Evolutionary conservation across 805 yeast species (phyloP).

Genomic region (Candida xyloterini): DNA sequence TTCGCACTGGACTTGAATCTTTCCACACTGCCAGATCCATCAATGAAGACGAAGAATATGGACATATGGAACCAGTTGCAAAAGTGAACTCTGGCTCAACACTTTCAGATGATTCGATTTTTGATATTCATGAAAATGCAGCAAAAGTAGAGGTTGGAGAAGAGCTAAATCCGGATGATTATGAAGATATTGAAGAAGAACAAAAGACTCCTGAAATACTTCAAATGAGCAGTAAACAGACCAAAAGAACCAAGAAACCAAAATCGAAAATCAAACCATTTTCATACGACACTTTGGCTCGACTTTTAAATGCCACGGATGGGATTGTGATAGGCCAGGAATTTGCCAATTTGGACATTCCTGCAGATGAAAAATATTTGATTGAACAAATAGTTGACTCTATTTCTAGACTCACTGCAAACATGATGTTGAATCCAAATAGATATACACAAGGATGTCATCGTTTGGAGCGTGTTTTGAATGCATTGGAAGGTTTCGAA

Average conservation of each 20-base stretch:
- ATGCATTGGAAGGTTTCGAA: conserved; percentile 80
- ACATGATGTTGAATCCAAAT: conserved; percentile 81
- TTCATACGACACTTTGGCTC: conserved; percentile 44
- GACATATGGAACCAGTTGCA: conserved; percentile 1
- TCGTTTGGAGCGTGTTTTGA: conserved; percentile 75
- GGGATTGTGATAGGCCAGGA: conserved; percentile 67
- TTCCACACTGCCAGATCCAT: conserved; percentile 24
- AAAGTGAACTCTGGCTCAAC: conserved; percentile 15
- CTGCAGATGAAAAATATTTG: conserved; percentile 70
- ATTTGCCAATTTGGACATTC: conserved; percentile 69
- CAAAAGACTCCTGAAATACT: conserved; percentile 8
- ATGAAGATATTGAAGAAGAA: conserved; percentile 20
- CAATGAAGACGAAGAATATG: conserved; percentile 7
- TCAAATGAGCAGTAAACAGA: background rate
- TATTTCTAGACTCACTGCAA: conserved; percentile 80
- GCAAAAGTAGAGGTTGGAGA: conserved; percentile 1
- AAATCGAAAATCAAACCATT: conserved; percentile 32
- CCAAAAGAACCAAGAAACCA: conserved; percentile 16
- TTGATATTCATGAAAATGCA: conserved; percentile 10
- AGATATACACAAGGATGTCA: conserved; percentile 77
- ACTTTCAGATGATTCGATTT: conserved; percentile 16
- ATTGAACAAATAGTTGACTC: conserved; percentile 86
- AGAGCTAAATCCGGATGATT: conserved; percentile 12
- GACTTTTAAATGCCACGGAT: conserved; percentile 53
- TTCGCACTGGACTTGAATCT: conserved; percentile 22